Evolutionary conservation across 495 filamentous ascomycete species (phyloP), one percentile per base, ranked within the genome.

Genomic region (Barbatosphaeria neglecta): DNA sequence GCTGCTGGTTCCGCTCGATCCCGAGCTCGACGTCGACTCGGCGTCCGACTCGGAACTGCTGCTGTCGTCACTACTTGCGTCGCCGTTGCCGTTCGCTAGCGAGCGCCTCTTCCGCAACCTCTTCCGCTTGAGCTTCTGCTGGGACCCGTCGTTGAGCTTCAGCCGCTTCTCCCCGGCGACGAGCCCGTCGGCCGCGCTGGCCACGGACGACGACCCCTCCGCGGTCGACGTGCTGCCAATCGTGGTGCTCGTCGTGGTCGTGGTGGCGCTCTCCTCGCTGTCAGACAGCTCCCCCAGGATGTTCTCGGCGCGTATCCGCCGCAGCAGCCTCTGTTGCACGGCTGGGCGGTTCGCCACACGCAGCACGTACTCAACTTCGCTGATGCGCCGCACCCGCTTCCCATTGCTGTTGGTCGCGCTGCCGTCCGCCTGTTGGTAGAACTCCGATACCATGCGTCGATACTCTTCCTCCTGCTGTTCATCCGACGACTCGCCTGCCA

Each of bases 21-120:
- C 31, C 13, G 31, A 35, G 6, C 5, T 53, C 57, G 17, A 50
- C 50, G 4, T 48, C 49, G 15, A 57, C 61, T 60, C 62, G 11
- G 56, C 61, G 9, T 64, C 64, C 15, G 64, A 68, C 47, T 63
- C 22, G 47, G 56, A 53, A 23, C 57, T 59, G 41, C 50, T 58
- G 50, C 44, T 52, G 39, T 59, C 44, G 18, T 51, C 47, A n/a
- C n/a, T n/a, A n/a, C n/a, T n/a, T n/a, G n/a, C n/a, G 20, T 53
- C 59, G 41, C 61, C 63, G 39, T 66, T 64, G 9, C 60, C 62
- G 20, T 64, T 61, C 7, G 61, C 58, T 0, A 62, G 66, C 16
- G 72, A 70, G 33, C 66, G 61, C 40, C 59, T 49, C 40, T 80
- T 81, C 55, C 76, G 72, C 39, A 63, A 25, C 54, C 77, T 70